Percentiles rank a stretch among this genome's conserved stretches.
phyloP scores from a whole-genome alignment of 805 yeast species.

The Debaryomyces maramus region DNA sequence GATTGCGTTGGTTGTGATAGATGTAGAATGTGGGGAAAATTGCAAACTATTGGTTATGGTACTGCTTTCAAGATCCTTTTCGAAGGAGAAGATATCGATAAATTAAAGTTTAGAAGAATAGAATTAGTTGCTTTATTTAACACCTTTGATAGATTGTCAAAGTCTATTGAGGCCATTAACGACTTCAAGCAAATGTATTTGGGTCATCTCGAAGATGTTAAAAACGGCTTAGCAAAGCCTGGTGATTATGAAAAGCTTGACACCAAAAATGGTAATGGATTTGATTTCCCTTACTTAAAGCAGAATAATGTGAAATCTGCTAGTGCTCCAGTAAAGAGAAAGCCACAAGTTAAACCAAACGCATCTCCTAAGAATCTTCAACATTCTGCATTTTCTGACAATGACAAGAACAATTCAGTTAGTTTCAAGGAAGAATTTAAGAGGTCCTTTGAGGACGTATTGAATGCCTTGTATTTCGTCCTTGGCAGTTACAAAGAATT shows the following conservation, averaged over 20 bases:
- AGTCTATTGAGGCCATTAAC: slow-evolving; percentile 73
- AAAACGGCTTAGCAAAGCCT: slow-evolving; percentile 36
- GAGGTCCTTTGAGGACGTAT: slow-evolving; percentile 51
- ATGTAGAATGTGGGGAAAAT: slow-evolving; percentile 97
- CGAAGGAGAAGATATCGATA: slow-evolving; percentile 60
- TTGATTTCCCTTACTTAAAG: slow-evolving; percentile 38
- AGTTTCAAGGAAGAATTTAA: slow-evolving; percentile 42
- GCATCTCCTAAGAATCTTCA: too few relatives aligned
- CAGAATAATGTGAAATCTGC: slow-evolving; percentile 9
- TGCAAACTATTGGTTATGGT: slow-evolving; percentile 96
- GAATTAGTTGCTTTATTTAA: slow-evolving; percentile 90
- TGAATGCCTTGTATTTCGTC: slow-evolving; percentile 64
- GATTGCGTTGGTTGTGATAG: slow-evolving; percentile 99
- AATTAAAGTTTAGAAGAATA: slow-evolving; percentile 65
- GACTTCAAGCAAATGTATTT: slow-evolving; percentile 62
- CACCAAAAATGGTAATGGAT: slow-evolving; percentile 23
- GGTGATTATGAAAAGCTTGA: slow-evolving; percentile 40
- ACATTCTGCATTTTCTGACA: not conserved
- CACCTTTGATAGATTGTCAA: slow-evolving; percentile 89
- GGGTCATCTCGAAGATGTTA: slow-evolving; percentile 41
- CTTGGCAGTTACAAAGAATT: slow-evolving; percentile 63
- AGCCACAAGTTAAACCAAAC: not conserved
- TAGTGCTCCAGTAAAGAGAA: slow-evolving; percentile 12
- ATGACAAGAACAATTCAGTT: not conserved
- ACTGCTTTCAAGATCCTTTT: slow-evolving; percentile 90